A percentile compares a stretch with the other conserved stretches of the same genome.
Conservation (phyloP, 352 stramenopile species). For the Peronospora belbahrii region DNA sequence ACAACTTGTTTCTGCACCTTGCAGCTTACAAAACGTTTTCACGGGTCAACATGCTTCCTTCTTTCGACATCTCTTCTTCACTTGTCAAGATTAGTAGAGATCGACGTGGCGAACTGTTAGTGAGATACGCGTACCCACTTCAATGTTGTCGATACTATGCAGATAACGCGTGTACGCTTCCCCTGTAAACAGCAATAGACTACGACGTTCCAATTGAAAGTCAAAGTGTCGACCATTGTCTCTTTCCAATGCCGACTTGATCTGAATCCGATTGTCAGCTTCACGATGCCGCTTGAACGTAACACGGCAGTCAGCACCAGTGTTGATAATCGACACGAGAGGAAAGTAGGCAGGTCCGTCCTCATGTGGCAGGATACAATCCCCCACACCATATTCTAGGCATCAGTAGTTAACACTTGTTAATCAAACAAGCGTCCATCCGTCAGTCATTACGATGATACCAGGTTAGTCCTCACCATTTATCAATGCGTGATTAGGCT, state of each 20-base stretch:
- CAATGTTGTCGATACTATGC: constrained; percentile 54
- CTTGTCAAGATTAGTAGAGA: constrained; percentile 3
- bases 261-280: neutral
- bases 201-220: constrained; percentile 42
- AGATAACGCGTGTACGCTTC: constrained; percentile 51
- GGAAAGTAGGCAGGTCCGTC: constrained; percentile 65
- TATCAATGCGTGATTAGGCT: constrained; percentile 63
- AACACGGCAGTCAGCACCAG: constrained; percentile 42
- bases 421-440: neutral
- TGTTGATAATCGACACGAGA: constrained; percentile 61
- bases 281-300: constrained; percentile 53
- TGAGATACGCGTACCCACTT: constrained; percentile 40
- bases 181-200: constrained; percentile 48
- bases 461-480: constrained; percentile 34
- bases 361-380: constrained; percentile 63
- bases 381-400: constrained; percentile 53
- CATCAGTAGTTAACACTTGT: neutral
- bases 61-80: neutral
- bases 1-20: constrained; percentile 3
- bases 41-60: constrained; percentile 1
- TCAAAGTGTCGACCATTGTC: constrained; percentile 18
- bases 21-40: constrained; percentile 9
- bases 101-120: constrained; percentile 51
- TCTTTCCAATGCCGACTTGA: neutral
- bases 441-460: neutral